Evolutionary conservation across 2,329 filamentous ascomycete species (phyloP), one percentile per base, ranked within the genome.

Genomic region (Saccharata proteae): DNA sequence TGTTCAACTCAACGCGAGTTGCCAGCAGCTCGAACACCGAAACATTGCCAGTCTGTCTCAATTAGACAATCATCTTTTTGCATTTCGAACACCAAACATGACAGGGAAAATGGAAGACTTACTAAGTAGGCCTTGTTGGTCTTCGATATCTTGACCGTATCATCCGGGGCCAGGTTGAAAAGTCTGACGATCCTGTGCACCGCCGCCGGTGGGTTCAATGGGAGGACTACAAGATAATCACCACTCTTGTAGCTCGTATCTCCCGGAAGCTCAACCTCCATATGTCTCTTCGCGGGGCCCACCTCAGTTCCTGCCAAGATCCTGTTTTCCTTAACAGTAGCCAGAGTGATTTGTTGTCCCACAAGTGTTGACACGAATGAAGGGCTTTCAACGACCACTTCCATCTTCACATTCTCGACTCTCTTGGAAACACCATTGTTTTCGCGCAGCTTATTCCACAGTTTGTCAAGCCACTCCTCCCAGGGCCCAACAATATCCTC

Each of bases 401-500:
- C n/a, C n/a, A n/a, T n/a, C n/a, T n/a, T n/a, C n/a, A n/a, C n/a
- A n/a, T n/a, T n/a, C n/a, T n/a, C n/a, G n/a, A n/a, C n/a, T n/a
- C n/a, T n/a, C n/a, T n/a, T n/a, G n/a, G n/a, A n/a, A n/a, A n/a
- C n/a, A n/a, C n/a, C n/a, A n/a, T 29, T 30, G 9, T 21, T 7
- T 11, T 37, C 31, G 9, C 29, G 25, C 19, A 40, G 26, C 16
- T 29, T 31, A 13, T 34, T 14, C 38, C 37, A 44, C 32, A 43
- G 33, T 16, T 19, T 10, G 9, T 39, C 30, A 5, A 23, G 23
- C 40, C 38, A 46, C n/a, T 32, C 33, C 32, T 38, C 44, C 39
- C 38, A 47, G 1, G 35, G 39, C 6, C 36, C 36, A n/a, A 38
- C 32, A 11, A 40, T 34, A 17, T 42, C 40, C 11, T 36, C 32